Evolutionary conservation across 495 filamentous ascomycete genomes (phyloP).

Genomic region (Aspergillus sparsus): DNA sequence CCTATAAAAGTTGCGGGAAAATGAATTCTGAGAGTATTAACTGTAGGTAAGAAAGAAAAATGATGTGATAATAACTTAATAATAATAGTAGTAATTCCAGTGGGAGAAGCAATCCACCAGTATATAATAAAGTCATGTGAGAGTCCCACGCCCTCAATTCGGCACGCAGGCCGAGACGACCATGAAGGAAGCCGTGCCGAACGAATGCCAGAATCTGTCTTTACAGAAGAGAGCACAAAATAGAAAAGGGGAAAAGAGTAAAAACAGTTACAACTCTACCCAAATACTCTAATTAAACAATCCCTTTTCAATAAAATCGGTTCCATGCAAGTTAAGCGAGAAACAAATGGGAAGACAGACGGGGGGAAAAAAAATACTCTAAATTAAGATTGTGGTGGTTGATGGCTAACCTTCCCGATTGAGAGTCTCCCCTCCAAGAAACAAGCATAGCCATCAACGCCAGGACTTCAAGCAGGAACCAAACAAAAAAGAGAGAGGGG

Average conservation of each 20-base stretch:
- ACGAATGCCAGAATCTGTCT: background rate
- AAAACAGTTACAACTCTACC: too few relatives aligned
- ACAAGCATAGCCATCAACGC: constrained; percentile 1
- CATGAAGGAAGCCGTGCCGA: background rate
- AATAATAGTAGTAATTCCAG: too few relatives aligned
- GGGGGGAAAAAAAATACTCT: background rate
- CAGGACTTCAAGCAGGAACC: background rate
- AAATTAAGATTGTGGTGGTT: background rate
- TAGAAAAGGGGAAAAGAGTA: too few relatives aligned
- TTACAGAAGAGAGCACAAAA: too few relatives aligned
- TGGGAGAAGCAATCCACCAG: too few relatives aligned
- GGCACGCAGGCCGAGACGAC: background rate
- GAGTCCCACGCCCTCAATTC: background rate
- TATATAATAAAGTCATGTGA: background rate
- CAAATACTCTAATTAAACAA: too few relatives aligned
- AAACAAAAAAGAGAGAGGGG: constrained; percentile 24
- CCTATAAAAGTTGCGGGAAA: too few relatives aligned
- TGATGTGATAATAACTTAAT: too few relatives aligned
- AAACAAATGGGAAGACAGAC: constrained; percentile 5
- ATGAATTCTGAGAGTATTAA: too few relatives aligned
- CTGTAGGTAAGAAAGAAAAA: too few relatives aligned
- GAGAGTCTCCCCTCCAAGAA: background rate
- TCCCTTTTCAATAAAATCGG: too few relatives aligned
- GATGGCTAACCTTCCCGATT: constrained; percentile 15
- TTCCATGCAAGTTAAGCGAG: background rate